Evolutionary conservation across 768 basidiomycete genomes (phyloP), one percentile per base, ranked within the genome.

Genomic region (Pholiota microspora): DNA sequence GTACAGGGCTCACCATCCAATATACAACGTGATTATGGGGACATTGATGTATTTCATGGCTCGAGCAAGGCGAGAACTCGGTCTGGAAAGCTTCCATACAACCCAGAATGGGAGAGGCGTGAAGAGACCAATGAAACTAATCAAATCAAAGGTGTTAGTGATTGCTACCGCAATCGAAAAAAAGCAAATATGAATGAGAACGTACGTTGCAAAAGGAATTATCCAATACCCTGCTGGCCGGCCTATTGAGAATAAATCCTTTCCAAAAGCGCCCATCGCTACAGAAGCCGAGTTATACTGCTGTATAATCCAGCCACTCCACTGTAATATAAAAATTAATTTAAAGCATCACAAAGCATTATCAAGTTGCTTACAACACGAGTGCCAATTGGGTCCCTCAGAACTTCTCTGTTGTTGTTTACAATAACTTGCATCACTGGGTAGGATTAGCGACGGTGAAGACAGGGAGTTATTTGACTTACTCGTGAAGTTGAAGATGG

Each of bases 241-340:
- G 23, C 75, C 77, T 59, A 69, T 70, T 4, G 72, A 73, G 67
- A 73, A 85, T 13, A 86, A 75, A 49, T 83, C 77, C 47, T 73
- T 72, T 40, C 80, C 77, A 3, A 81, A 67, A 2, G 80, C 80
- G 25, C 81, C 81, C 77, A 80, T 79, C 0, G 81, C 80, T 15
- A 83, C 73, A 3, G 81, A 77, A 4, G 77, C 76, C 18, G 79
- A 79, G 65, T 82, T 83, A 63, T 77, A 75, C 40, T 72, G 65
- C 58, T 82, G 80, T 44, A 80, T 69, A 53, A 77, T 72, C 80
- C 80, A 82, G 18, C 79, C 79, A 51, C 72, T 78, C 79, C 78
- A 78, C 71, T 77, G 49, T 18, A 50, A 36, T 16, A n/a, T 28
- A 24, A 52, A 3, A n/a, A 27, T 21, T 28, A 9, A 24, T 24